Evolutionary conservation across 1,139 yeast genomes (phyloP).

Genomic region (Candida tetrigidarum): DNA sequence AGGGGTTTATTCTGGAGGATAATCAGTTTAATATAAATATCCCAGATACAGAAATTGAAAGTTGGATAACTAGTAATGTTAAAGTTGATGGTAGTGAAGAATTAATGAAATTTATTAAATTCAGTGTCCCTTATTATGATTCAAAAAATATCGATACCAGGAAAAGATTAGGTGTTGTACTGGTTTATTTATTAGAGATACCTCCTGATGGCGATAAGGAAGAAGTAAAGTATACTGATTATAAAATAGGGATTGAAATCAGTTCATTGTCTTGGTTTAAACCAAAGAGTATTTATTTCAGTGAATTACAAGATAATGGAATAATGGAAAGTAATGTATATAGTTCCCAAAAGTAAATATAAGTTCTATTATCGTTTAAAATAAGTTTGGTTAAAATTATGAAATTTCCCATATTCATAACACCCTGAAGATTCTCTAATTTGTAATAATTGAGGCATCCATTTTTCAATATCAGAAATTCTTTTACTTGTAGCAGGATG

Average conservation of each 20-base stretch:
- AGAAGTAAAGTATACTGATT: slow-evolving; percentile 18
- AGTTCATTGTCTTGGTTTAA: slow-evolving; percentile 24
- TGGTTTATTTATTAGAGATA: slow-evolving; percentile 33
- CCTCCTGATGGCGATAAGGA: slow-evolving; percentile 19
- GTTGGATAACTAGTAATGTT: slow-evolving; percentile 26
- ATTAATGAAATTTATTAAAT: slow-evolving; percentile 30
- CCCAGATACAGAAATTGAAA: slow-evolving; percentile 31
- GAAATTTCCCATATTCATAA: slow-evolving; percentile 28
- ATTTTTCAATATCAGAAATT: slow-evolving; percentile 64
- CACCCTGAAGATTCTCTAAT: slow-evolving; percentile 39
- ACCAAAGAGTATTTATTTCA: slow-evolving; percentile 7
- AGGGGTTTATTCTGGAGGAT: slow-evolving; percentile 29
- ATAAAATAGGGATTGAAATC: slow-evolving; percentile 31
- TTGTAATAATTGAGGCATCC: slow-evolving; percentile 73
- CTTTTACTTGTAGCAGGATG: slow-evolving; percentile 88
- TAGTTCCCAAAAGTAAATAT: not conserved
- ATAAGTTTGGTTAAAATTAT: slow-evolving; percentile 22
- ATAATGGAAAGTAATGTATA: slow-evolving; percentile 12
- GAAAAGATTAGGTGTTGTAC: slow-evolving; percentile 36
- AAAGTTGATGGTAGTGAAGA: slow-evolving; percentile 15
- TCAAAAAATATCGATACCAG: slow-evolving; percentile 22
- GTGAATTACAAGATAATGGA: not conserved
- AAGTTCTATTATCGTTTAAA: slow-evolving; percentile 17
- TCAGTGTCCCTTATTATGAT: slow-evolving; percentile 36
- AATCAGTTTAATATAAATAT: slow-evolving; percentile 32